A percentile compares a stretch with the other conserved stretches of the same genome.
These are phyloP conservation scores for Boletales sp. DNA, from an alignment of 768 basidiomycete species.

Conservation along the genomic window DNA sequence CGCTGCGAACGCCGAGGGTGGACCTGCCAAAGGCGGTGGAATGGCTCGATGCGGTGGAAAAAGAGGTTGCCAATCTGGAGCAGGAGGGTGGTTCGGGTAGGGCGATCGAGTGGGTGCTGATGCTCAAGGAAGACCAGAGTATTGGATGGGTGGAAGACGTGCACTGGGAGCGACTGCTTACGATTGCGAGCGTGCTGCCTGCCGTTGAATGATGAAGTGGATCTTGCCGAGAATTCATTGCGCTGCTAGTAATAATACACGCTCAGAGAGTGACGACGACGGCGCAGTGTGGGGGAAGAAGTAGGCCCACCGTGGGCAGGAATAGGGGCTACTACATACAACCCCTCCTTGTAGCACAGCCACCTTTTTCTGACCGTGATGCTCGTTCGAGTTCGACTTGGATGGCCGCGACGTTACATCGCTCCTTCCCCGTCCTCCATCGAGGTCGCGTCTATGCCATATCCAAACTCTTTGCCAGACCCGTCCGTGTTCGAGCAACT, in stretches of 20 bases:
- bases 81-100: slow-evolving; percentile 23
- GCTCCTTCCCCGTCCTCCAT: too few species aligned
- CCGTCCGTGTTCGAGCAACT: slow-evolving; percentile 35
- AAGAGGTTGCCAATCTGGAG: slow-evolving; percentile 42
- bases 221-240: too few species aligned
- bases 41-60: slow-evolving; percentile 54
- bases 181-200: slow-evolving; percentile 37
- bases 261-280: slow-evolving; percentile 16
- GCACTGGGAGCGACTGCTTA: slow-evolving; percentile 41
- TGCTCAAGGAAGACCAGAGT: slow-evolving; percentile 45
- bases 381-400: too few species aligned
- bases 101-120: slow-evolving; percentile 40
- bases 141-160: slow-evolving; percentile 55
- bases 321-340: too few species aligned
- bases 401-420: too few species aligned
- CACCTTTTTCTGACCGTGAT: too few species aligned
- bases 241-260: too few species aligned
- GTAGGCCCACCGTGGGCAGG: slow-evolving; percentile 19
- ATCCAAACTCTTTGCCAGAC: slow-evolving; percentile 18
- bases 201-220: neutral
- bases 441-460: too few species aligned
- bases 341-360: too few species aligned
- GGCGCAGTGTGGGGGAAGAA: slow-evolving; percentile 19
- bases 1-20: slow-evolving; percentile 50
- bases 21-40: slow-evolving; percentile 42